Conservation (phyloP, 495 filamentous ascomycete genomes). For the Tuber umbilicatum region DNA sequence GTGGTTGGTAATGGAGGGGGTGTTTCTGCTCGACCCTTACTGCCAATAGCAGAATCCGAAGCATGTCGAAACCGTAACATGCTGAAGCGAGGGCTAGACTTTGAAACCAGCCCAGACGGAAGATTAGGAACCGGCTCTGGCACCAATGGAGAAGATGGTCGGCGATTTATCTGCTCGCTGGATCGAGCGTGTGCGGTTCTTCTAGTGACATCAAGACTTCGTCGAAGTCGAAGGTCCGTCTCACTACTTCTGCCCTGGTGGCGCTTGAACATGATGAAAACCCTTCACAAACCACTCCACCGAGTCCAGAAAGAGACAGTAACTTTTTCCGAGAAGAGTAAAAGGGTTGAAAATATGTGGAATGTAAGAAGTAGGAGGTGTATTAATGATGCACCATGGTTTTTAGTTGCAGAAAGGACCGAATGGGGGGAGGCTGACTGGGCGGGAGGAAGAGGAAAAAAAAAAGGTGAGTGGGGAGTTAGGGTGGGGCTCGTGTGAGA, state of each 20-base stretch:
- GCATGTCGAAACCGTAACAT: slow-evolving; percentile 87
- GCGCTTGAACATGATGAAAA: slow-evolving; percentile 38
- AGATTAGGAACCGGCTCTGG: slow-evolving; percentile 28
- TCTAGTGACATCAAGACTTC: slow-evolving; percentile 38
- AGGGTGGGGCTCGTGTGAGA: slow-evolving; percentile 8
- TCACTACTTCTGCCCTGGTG: slow-evolving; percentile 40
- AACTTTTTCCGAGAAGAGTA: background rate
- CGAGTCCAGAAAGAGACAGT: background rate
- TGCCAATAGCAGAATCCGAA: slow-evolving; percentile 82
- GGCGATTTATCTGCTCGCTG: slow-evolving; percentile 46
- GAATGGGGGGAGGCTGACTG: background rate
- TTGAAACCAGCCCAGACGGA: slow-evolving; percentile 20
- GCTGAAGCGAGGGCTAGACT: slow-evolving; percentile 59
- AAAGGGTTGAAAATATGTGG: background rate
- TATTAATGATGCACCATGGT: background rate
- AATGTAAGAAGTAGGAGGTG: background rate
- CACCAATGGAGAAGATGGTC: slow-evolving; percentile 37
- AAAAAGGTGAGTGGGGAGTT: slow-evolving; percentile 17
- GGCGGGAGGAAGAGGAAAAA: slow-evolving; percentile 9
- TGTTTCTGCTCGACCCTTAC: slow-evolving; percentile 63
- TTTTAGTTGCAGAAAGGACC: background rate
- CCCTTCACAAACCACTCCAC: slow-evolving; percentile 12
- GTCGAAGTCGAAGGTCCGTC: slow-evolving; percentile 37
- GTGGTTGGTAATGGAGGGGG: slow-evolving; percentile 29
- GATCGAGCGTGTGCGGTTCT: slow-evolving; percentile 41